Conservation (phyloP, 225 moss, liverwort and hornwort genomes). For the Takakia lepidozioides region DNA sequence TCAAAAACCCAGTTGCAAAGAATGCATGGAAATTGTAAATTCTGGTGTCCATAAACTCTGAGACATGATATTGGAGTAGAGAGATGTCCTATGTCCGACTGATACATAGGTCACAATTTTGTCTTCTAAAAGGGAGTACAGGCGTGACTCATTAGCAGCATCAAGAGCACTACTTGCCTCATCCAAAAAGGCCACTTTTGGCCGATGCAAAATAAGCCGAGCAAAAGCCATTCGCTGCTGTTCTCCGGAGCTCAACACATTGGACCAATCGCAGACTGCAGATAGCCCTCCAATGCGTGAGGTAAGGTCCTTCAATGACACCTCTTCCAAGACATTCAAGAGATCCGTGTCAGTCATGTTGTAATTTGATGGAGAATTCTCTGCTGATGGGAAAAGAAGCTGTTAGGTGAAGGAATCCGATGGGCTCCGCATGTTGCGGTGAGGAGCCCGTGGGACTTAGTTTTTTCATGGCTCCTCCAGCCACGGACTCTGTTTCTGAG, state of each 20-base stretch:
- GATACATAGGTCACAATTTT: slow-evolving; percentile 63
- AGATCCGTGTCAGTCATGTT: slow-evolving; percentile 45
- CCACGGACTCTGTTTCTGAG: too few relatives aligned
- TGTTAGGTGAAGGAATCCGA: too few relatives aligned
- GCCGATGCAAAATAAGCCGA: slow-evolving; percentile 67
- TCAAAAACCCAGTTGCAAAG: too few relatives aligned
- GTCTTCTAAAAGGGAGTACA: slow-evolving; percentile 49
- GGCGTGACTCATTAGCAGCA: slow-evolving; percentile 52
- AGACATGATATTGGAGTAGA: slow-evolving; percentile 79
- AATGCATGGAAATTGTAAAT: too few relatives aligned
- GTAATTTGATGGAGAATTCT: slow-evolving; percentile 11
- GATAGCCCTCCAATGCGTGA: slow-evolving; percentile 55
- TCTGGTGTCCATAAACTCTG: slow-evolving; percentile 73
- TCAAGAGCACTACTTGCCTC: slow-evolving; percentile 94
- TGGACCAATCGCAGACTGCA: slow-evolving; percentile 78
- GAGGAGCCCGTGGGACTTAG: too few relatives aligned
- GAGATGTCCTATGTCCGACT: slow-evolving; percentile 77
- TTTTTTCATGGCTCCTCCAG: too few relatives aligned
- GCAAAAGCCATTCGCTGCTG: slow-evolving; percentile 92
- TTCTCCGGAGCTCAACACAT: slow-evolving; percentile 71
- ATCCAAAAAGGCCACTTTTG: slow-evolving; percentile 80
- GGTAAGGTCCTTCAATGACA: slow-evolving; percentile 49
- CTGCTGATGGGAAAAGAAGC: slow-evolving; percentile 56
- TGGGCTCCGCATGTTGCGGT: too few relatives aligned
- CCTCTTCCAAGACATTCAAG: slow-evolving; percentile 45